These are phyloP conservation scores for Mycena capillaripes DNA, from an alignment of 768 basidiomycete species.

Conservation along the genomic window DNA sequence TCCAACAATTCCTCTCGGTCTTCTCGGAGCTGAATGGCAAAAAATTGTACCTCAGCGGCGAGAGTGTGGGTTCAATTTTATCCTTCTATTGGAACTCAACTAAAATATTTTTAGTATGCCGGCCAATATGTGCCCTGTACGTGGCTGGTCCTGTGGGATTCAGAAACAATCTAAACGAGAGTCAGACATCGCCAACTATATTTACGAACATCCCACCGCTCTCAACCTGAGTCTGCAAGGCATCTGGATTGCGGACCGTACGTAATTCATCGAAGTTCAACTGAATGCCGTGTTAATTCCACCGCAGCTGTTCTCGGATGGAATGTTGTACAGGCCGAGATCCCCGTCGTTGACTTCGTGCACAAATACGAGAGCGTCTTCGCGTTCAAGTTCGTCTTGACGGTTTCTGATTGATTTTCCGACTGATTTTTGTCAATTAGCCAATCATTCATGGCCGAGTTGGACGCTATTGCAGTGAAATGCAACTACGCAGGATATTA, in stretches of 20 bases:
- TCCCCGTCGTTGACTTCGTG: slow-evolving; percentile 82
- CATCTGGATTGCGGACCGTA: slow-evolving; percentile 82
- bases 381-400: slow-evolving; percentile 71
- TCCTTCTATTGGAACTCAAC: background rate
- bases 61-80: slow-evolving; percentile 70
- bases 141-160: slow-evolving; percentile 35
- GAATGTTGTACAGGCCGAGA: slow-evolving; percentile 75
- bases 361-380: slow-evolving; percentile 81
- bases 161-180: background rate
- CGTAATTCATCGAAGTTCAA: slow-evolving; percentile 39
- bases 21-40: slow-evolving; percentile 82
- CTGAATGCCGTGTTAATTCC: background rate
- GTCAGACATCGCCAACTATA: slow-evolving; percentile 81
- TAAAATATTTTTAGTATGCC: slow-evolving; percentile 66
- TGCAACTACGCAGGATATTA: slow-evolving; percentile 79
- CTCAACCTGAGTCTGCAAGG: slow-evolving; percentile 75
- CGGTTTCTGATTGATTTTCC: background rate
- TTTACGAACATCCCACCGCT: slow-evolving; percentile 68
- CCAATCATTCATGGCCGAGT: slow-evolving; percentile 70
- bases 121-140: slow-evolving; percentile 72
- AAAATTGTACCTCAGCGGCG: slow-evolving; percentile 78
- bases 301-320: slow-evolving; percentile 69
- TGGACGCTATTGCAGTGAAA: slow-evolving; percentile 64
- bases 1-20: slow-evolving; percentile 82
- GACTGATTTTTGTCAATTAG: slow-evolving; percentile 49